phyloP scores from a whole-genome alignment of 495 filamentous ascomycete species.

The Hypoxylon trugodes region DNA sequence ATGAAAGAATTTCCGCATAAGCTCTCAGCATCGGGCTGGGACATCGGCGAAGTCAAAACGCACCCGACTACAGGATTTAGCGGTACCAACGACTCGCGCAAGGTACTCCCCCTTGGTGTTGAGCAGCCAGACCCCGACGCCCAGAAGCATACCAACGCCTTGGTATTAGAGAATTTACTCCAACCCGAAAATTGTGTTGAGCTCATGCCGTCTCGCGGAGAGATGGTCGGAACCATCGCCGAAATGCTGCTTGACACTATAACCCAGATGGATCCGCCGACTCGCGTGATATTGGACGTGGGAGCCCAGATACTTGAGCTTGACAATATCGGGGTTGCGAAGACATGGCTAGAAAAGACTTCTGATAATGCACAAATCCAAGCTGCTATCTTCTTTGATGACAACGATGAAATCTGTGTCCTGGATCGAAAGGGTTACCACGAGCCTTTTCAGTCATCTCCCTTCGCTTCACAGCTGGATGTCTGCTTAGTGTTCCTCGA shows the following conservation, averaged over 20 bases:
- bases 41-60: constrained; percentile 59
- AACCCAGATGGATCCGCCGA: constrained; percentile 45
- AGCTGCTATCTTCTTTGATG: constrained; percentile 65
- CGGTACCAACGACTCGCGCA: constrained; percentile 73
- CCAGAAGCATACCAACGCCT: constrained; percentile 70
- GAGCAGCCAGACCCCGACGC: constrained; percentile 62
- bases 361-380: constrained; percentile 39
- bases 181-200: constrained; percentile 61
- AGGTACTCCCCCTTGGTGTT: constrained; percentile 64
- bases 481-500: constrained; percentile 76
- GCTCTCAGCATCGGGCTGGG: constrained; percentile 75
- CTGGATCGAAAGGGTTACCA: constrained; percentile 52
- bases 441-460: constrained; percentile 65
- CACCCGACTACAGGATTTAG: constrained; percentile 72
- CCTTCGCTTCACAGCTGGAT: constrained; percentile 67
- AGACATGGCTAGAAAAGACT: constrained; percentile 52
- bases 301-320: constrained; percentile 77
- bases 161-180: constrained; percentile 67
- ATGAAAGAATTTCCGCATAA: constrained; percentile 71
- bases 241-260: constrained; percentile 59
- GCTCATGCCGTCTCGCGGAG: constrained; percentile 35
- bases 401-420: constrained; percentile 59
- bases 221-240: constrained; percentile 41
- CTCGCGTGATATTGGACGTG: constrained; percentile 74
- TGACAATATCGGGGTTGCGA: constrained; percentile 63